Evolutionary conservation across 441 rosid species (phyloP), one percentile per base, ranked within the genome.

Genomic region (Erysimum pusillum): DNA sequence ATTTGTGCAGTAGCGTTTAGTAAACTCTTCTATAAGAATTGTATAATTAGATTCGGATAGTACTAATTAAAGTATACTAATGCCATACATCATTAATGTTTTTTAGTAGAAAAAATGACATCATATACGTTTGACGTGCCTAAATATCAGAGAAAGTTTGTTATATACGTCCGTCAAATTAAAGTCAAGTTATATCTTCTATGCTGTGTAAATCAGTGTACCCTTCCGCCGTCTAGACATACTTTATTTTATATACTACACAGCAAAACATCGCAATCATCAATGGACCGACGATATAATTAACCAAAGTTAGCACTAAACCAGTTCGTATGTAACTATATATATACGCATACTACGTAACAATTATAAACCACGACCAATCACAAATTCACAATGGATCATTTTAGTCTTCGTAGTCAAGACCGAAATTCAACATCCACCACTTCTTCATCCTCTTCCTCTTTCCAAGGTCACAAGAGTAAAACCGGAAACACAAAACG

Each of bases 391-490:
- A 25, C 28, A 25, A 25, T 78, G 81, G 65, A 78, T 45, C 54
- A 48, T 12, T 51, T 39, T 13, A 72, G 10, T 31, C 9, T 70
- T 36, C 38, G 15, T 46, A 63, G 38, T 54, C 73, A 38, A 71
- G 77, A 76, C 71, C 65, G 66, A 60, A 78, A 60, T 62, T 75
- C 84, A 38, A 66, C 83, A 0, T 9, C 75, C 60, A 34, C 52
- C 35, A 76, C 60, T 62, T 69, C 70, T 49, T 62, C 79, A 20
- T 75, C 82, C 6, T 81, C 78, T 25, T 86, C 90, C 9, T 80
- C 88, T 64, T 77, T 87, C 60, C 7, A 52, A 13, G 32, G 61
- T 67, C 46, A 36, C 69, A 14, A 44, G 15, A 61, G 18, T 65
- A 64, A 65, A 39, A 22, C 22, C 53, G 22, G 20, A 57, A 25